A percentile compares a stretch with the other conserved stretches of the same genome.
These are phyloP conservation scores for Pythium insidiosum DNA, from an alignment of 352 stramenopile species.

Conservation along the genomic window DNA sequence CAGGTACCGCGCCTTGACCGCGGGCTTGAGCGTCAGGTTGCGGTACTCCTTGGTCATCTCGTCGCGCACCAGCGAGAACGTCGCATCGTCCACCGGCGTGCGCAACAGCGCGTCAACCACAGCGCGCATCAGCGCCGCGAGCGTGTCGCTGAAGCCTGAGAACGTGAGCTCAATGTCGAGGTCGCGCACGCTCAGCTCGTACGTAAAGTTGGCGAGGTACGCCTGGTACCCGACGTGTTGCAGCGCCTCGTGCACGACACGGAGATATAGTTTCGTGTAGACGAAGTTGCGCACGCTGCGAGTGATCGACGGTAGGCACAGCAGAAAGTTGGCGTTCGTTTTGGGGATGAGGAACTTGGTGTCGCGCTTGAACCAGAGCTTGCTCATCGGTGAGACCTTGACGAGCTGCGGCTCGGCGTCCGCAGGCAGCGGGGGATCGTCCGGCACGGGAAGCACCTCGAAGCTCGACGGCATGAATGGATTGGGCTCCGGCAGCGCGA, in stretches of 20 bases:
- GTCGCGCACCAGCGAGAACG: slow-evolving; percentile 41
- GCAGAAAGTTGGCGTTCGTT: slow-evolving; percentile 54
- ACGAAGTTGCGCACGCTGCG: slow-evolving; percentile 36
- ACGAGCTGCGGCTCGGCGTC: slow-evolving; percentile 25
- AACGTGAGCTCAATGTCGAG: slow-evolving; percentile 60
- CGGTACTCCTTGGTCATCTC: slow-evolving; percentile 60
- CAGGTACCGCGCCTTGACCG: slow-evolving; percentile 58
- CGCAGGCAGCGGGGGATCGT: slow-evolving; percentile 9
- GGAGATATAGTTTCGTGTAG: slow-evolving; percentile 54
- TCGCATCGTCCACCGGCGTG: slow-evolving; percentile 16
- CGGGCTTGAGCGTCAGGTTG: slow-evolving; percentile 58
- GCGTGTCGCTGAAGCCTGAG: slow-evolving; percentile 63
- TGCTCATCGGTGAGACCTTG: slow-evolving; percentile 19
- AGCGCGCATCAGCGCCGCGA: slow-evolving; percentile 37
- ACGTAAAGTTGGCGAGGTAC: slow-evolving; percentile 39
- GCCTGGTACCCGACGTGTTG: slow-evolving; percentile 64
- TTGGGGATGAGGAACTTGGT: slow-evolving; percentile 54
- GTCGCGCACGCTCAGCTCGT: slow-evolving; percentile 50
- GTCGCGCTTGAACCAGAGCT: slow-evolving; percentile 77
- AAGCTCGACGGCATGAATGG: slow-evolving; percentile 66
- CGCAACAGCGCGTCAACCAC: slow-evolving; percentile 37
- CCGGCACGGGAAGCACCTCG: slow-evolving; percentile 23
- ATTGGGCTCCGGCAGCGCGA: slow-evolving; percentile 27
- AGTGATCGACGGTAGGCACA: slow-evolving; percentile 45
- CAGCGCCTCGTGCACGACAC: slow-evolving; percentile 53